phyloP scores from a whole-genome alignment of 2,329 filamentous ascomycete species.

The Aspergillus sp. region DNA sequence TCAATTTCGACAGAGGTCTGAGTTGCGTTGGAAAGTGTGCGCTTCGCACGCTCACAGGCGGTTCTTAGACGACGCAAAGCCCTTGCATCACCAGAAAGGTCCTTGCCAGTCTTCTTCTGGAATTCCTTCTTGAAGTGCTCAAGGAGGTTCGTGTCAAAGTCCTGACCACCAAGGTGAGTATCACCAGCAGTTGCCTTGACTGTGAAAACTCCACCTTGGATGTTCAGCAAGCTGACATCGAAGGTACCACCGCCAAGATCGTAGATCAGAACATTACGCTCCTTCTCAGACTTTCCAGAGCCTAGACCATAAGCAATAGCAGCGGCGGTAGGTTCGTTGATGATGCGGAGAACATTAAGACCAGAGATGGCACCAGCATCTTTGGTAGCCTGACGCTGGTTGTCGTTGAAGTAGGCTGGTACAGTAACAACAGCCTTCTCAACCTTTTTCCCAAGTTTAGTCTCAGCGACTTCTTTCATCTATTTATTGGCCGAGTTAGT shows the following conservation, averaged over 20 bases:
- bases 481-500: slow-evolving; percentile 40
- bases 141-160: slow-evolving; percentile 94
- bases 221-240: slow-evolving; percentile 98
- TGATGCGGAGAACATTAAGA: slow-evolving; percentile 98
- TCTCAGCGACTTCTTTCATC: slow-evolving; percentile 99
- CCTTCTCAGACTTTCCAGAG: slow-evolving; percentile 91
- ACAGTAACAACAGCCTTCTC: slow-evolving; percentile 99
- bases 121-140: slow-evolving; percentile 98
- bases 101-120: slow-evolving; percentile 74
- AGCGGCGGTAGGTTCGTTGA: slow-evolving; percentile 98
- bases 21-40: slow-evolving; percentile 94
- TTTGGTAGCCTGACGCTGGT: slow-evolving; percentile 99
- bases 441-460: slow-evolving; percentile 97
- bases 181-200: slow-evolving; percentile 98
- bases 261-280: slow-evolving; percentile 99
- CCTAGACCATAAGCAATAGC: slow-evolving; percentile 98
- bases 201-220: slow-evolving; percentile 98
- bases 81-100: slow-evolving; percentile 79
- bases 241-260: slow-evolving; percentile 99
- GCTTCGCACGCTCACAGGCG: slow-evolving; percentile 99
- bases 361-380: slow-evolving; percentile 97
- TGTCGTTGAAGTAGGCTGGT: slow-evolving; percentile 99
- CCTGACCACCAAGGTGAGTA: slow-evolving; percentile 91
- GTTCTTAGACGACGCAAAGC: slow-evolving; percentile 94
- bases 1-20: slow-evolving; percentile 99